Base-by-base conservation (phyloP, 805 yeast species). In the Wickerhamiella dianesei region DNA sequence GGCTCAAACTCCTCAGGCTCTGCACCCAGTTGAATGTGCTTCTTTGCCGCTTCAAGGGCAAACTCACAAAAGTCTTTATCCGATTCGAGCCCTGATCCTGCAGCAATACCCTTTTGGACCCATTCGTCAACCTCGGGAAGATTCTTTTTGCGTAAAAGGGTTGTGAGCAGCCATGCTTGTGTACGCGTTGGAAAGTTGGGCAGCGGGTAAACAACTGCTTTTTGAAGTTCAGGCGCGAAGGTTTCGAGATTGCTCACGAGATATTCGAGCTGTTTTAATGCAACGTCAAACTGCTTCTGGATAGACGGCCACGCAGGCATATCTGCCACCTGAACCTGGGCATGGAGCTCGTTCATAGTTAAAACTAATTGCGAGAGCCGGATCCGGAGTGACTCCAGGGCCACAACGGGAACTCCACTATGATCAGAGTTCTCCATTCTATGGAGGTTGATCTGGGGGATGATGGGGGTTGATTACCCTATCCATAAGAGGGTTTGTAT, bases 61-160 rank as follows among this genome's bases (percentile, higher is more conserved):
- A 87, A 80, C 43, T 71, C 70, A n/a, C 84, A 74, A 43, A 82
- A 69, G 39, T 77, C 79, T 53, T 81, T 85, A 47, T 56, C 59
- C 2, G 47, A 41, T 1, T 35, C 50, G 9, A 50, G 41, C 51
- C 76, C 80, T n/a, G 54, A 56, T 4, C 55, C 54, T 5, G 63
- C 51, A 14, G 50, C 57, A 44, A 53, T 57, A 37, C 56, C 75
- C 18, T 66, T 62, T 32, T 70, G 70, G 5, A 87, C 74, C 96
- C 97, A 89, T 42, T 77, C 82, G 44, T 79, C 83, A 2, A 89
- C 94, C 52, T 88, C 96, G 0, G 98, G 97, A 9, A 84, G 67
- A 44, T 81, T 80, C 60, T 88, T 89, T 61, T 88, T 92, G 49
- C 97, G 73, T 50, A 92, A 63, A 50, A 92, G 67, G 0, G 96